These are phyloP conservation scores for Candida hungchunana DNA, from an alignment of 805 yeast species.

Conservation along the genomic window DNA sequence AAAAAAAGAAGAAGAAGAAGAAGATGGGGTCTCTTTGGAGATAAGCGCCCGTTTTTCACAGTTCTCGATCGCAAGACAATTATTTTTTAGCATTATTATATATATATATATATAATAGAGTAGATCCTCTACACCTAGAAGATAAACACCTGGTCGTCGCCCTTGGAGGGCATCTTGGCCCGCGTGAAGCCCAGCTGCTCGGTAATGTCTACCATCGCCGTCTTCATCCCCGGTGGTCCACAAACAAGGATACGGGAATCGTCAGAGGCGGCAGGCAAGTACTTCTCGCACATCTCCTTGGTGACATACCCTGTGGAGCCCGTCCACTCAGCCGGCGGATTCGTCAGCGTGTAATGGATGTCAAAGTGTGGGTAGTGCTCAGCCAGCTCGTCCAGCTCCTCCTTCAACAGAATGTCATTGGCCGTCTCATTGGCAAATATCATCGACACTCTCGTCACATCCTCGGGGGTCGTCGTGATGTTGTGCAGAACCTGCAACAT, in stretches of 20 bases:
- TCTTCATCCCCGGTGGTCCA: slow-evolving; percentile 73
- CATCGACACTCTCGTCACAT: slow-evolving; percentile 54
- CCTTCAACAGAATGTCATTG: slow-evolving; percentile 68
- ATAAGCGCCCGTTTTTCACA: no score
- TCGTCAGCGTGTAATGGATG: slow-evolving; percentile 54
- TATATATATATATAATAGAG: not conserved
- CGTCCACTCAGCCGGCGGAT: slow-evolving; percentile 48
- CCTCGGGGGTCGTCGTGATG: slow-evolving; percentile 65
- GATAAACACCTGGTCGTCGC: slow-evolving; percentile 56
- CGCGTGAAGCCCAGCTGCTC: slow-evolving; percentile 56
- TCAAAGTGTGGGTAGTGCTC: slow-evolving; percentile 57
- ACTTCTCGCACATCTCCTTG: slow-evolving; percentile 48
- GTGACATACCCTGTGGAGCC: slow-evolving; percentile 60
- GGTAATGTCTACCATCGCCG: slow-evolving; percentile 44
- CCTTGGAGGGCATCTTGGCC: slow-evolving; percentile 40
- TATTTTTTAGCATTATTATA: not conserved
- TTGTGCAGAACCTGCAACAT: slow-evolving; percentile 74
- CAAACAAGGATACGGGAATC: slow-evolving; percentile 62
- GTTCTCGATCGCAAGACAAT: no score
- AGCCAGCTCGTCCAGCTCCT: slow-evolving; percentile 68
- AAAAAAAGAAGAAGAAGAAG: no score
- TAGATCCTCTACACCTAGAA: slow-evolving; percentile 40
- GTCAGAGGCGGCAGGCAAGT: slow-evolving; percentile 46
- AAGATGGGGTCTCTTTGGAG: no score
- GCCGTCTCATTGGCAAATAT: slow-evolving; percentile 73